Base-by-base conservation (phyloP, 2,329 filamentous ascomycete species). In the Triangularia setosa region DNA sequence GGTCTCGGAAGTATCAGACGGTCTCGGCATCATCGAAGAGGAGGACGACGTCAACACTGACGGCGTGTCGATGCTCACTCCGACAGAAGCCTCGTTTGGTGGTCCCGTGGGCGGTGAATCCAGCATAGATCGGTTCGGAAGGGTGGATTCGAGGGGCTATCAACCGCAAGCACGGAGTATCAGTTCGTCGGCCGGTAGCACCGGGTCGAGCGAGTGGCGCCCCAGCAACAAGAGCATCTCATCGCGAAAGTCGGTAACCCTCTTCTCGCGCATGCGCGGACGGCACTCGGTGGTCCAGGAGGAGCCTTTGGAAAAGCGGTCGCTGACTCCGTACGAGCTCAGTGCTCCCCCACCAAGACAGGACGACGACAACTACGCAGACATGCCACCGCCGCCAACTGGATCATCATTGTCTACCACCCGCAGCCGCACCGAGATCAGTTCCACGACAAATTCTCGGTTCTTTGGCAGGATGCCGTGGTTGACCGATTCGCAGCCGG, bases 321-420 rank as follows among this genome's bases (percentile, higher is more conserved):
- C 67, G 11, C 57, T 71, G 21, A 71, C 69, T 2, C 69, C 69
- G 0, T 53, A 64, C 28, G 65, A 65, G 18, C 67, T 69, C 1
- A 28, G 56, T 2, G 28, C 62, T 2, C 60, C 68, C 12, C 21
- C 62, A 3, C 58, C 25, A 4, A 25, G 27, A 18, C 4, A 55
- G 44, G 23, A 28, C 14, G 52, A 61, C 21, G 63, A 65, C 16
- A 60, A 55, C 7, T 53, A 16, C 4, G 12, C 53, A 1, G 24
- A 54, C 3, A 40, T 30, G 12, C 28, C 27, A 16, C 48, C 61
- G 11, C 66, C 60, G 1, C 40, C 57, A n/a, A 54, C 60, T 3
- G 62, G 60, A 11, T 54, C 64, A 16, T 55, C 59, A 1, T 44
- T 24, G 12, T 25, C 40, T 18, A 60, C 53, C 8, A 48, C 28